Conservation (phyloP, 495 filamentous ascomycete species). For the Tuber umbilicatum region DNA sequence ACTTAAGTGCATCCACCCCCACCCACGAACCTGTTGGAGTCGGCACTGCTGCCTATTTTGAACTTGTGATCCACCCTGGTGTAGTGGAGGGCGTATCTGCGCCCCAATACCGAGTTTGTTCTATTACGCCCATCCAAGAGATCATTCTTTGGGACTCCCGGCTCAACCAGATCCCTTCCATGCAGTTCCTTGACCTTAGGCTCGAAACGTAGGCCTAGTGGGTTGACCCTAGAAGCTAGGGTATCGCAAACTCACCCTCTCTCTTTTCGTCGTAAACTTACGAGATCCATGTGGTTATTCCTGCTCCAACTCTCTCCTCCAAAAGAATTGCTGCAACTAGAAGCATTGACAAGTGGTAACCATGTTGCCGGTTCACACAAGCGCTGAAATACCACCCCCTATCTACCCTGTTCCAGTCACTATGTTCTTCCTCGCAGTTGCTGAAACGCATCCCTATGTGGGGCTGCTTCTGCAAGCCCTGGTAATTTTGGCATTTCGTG, state of each 20-base stretch:
- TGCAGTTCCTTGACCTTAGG: not conserved
- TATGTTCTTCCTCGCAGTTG: not conserved
- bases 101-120: not conserved
- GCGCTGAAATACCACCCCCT: not conserved
- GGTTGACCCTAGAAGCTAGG: not conserved
- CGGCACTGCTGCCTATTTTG: not conserved
- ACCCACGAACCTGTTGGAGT: not conserved
- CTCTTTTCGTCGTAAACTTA: not conserved
- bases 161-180: not conserved
- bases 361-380: not conserved
- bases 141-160: not conserved
- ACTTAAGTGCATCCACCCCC: not conserved
- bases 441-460: not conserved
- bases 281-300: not conserved
- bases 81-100: not conserved
- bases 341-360: not conserved
- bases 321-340: not conserved
- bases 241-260: not conserved
- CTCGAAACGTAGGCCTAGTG: not conserved
- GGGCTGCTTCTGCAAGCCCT: not conserved
- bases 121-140: not conserved
- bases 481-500: not conserved
- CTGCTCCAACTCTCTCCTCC: not conserved
- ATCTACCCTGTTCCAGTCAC: not conserved
- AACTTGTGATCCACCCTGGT: not conserved